Base-by-base conservation (phyloP, 2,329 filamentous ascomycete species). In the Pyrenochaeta sp. region DNA sequence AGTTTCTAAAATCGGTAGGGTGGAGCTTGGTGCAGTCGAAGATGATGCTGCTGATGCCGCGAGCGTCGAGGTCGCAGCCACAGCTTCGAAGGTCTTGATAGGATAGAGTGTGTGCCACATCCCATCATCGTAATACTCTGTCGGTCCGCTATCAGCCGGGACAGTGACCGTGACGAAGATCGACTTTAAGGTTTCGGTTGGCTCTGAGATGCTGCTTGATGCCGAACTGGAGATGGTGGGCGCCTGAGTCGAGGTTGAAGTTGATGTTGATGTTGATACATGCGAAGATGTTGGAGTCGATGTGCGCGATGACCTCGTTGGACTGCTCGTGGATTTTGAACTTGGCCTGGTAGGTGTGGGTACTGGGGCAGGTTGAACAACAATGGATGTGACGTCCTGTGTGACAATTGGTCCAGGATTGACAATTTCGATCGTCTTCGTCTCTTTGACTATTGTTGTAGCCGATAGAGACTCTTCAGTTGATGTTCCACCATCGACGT, bases 101-200 rank as follows among this genome's bases (percentile, higher is more conserved):
- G 66, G 61, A 56, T 80, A 80, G 18, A 54, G 66, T 5, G 78
- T 80, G 54, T 80, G 77, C 77, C 78, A 80, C 63, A 77, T 60
- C n/a, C 78, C 78, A 45, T 78, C 63, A 51, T 80, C 78, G 51
- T 80, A 80, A 66, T 76, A 79, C 30, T 71, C 60, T 2, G 72
- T 75, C 7, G 74, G 64, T 7, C 51, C 63, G 7, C 59, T 55
- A 9, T 61, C 52, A 20, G 63, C 55, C 2, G 72, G 67, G 12
- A 72, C 56, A 2, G 69, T 70, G 31, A 75, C 59, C 12, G 69
- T 72, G 7, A 73, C 56, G 31, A 73, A 56, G 27, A 66, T 67
- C 1, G 71, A 62, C 54, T 61, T 62, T 7, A 61, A 59, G 5
- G 56, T 68, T 40, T 52, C 37, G 1, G 54, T 53, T 17, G 67